phyloP scores from a whole-genome alignment of 225 moss, liverwort and hornwort species.

The Marchantia polymorpha region DNA sequence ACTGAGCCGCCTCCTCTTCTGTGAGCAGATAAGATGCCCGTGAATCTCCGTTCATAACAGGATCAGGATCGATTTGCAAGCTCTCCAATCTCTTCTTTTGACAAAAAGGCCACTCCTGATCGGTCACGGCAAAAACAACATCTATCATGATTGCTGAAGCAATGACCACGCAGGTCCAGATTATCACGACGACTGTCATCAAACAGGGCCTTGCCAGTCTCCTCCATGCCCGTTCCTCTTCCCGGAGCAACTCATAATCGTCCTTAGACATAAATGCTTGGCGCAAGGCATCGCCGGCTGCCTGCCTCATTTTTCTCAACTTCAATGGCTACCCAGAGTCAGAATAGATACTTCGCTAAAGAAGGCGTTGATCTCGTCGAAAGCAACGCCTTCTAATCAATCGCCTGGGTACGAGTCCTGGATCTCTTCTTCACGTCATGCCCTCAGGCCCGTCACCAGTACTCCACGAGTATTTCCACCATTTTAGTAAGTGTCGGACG shows the following conservation, averaged over 20 bases:
- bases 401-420: background rate
- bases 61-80: constrained; percentile 22
- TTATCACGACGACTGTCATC: constrained; percentile 48
- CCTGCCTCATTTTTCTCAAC: constrained; percentile 45
- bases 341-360: background rate
- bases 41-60: constrained; percentile 24
- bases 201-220: constrained; percentile 66
- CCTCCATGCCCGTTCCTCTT: constrained; percentile 74
- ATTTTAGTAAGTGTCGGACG: background rate
- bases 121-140: constrained; percentile 75
- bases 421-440: background rate
- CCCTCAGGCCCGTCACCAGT: background rate
- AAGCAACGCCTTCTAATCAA: background rate
- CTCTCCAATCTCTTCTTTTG: constrained; percentile 59
- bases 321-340: background rate
- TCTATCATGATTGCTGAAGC: constrained; percentile 66
- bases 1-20: constrained; percentile 78
- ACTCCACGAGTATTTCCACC: background rate
- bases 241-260: constrained; percentile 66
- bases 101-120: constrained; percentile 69
- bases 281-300: constrained; percentile 76
- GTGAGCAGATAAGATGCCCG: constrained; percentile 54
- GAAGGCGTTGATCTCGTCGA: background rate
- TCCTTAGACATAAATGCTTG: constrained; percentile 90
- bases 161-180: constrained; percentile 61